These are phyloP conservation scores for Multifurca ochricompacta DNA, from an alignment of 768 basidiomycete species.

Conservation along the genomic window DNA sequence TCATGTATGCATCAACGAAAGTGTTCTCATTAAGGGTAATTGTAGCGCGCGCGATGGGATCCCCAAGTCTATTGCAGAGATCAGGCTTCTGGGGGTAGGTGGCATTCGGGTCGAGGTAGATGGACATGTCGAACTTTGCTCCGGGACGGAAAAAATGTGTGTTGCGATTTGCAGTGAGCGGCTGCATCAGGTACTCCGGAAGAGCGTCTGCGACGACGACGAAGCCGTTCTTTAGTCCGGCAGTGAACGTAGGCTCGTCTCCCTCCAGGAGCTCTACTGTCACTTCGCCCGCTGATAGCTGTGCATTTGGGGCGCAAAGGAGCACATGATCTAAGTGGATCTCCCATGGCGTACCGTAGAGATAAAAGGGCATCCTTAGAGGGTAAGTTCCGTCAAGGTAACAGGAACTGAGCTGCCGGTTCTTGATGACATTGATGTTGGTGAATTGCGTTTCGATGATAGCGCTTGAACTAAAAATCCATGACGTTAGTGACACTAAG, in stretches of 20 bases:
- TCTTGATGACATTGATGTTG: slow-evolving; percentile 28
- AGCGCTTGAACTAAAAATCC: slow-evolving; percentile 8
- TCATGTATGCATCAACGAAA: slow-evolving; percentile 15
- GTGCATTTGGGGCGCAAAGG: slow-evolving; percentile 22
- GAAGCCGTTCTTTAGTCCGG: slow-evolving; percentile 17
- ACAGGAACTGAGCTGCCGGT: slow-evolving; percentile 26
- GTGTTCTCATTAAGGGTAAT: slow-evolving; percentile 17
- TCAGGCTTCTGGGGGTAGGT: slow-evolving; percentile 10
- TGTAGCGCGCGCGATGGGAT: slow-evolving; percentile 16
- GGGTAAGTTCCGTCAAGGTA: slow-evolving; percentile 29
- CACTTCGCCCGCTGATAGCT: slow-evolving; percentile 21
- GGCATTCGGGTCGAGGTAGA: slow-evolving; percentile 14
- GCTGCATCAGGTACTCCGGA: slow-evolving; percentile 22
- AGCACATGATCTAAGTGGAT: slow-evolving; percentile 32
- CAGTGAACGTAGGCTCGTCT: neutral
- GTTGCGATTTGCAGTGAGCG: slow-evolving; percentile 5
- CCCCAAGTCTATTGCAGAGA: slow-evolving; percentile 11
- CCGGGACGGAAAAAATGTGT: slow-evolving; percentile 14
- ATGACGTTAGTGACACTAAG: neutral
- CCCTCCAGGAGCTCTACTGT: slow-evolving; percentile 11
- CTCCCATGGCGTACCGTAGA: slow-evolving; percentile 30
- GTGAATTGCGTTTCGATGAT: slow-evolving; percentile 19
- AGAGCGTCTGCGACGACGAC: slow-evolving; percentile 17
- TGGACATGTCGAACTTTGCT: slow-evolving; percentile 8
- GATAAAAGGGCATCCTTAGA: slow-evolving; percentile 32